Conservation (phyloP, 257 asterid genomes). For the Jacaranda mimosifolia region DNA sequence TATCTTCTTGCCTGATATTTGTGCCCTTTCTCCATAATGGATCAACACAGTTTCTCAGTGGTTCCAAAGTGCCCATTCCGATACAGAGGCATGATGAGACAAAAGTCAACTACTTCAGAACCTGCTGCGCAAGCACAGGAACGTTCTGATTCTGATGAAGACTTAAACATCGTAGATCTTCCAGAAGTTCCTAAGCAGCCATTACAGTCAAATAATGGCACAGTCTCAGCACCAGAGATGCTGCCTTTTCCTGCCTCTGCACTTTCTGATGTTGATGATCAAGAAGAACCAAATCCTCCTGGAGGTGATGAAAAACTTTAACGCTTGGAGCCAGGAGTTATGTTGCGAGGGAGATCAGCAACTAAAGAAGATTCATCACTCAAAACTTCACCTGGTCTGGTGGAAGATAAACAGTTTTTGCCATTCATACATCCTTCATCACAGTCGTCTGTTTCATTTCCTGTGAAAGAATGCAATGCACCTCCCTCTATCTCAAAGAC, state of each 20-base stretch:
- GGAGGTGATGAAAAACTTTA: conserved; percentile 32
- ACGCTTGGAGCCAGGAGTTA: conserved; percentile 41
- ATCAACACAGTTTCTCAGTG: conserved; percentile 70
- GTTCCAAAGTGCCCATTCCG: conserved; percentile 71
- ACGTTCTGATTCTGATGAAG: conserved; percentile 65
- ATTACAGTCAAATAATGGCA: conserved; percentile 54
- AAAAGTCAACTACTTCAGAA: conserved; percentile 45
- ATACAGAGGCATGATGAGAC: conserved; percentile 59
- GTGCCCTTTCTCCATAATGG: conserved; percentile 65
- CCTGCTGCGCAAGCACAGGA: conserved; percentile 43
- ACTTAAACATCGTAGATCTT: conserved; percentile 65
- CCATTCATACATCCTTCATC: conserved; percentile 73
- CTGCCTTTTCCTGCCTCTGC: conserved; percentile 89
- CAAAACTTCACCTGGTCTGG: conserved; percentile 28
- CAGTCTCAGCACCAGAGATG: conserved; percentile 72
- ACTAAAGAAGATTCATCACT: conserved; percentile 22
- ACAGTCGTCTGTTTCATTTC: conserved; percentile 42
- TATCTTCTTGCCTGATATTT: conserved; percentile 20
- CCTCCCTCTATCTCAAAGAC: conserved; percentile 44
- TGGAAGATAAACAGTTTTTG: conserved; percentile 60
- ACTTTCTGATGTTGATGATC: conserved; percentile 65
- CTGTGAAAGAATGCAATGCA: conserved; percentile 40
- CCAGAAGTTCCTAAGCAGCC: conserved; percentile 88
- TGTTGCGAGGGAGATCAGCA: no score
- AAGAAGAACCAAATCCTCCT: conserved; percentile 50